Evolutionary conservation across 2,329 filamentous ascomycete genomes (phyloP).

Genomic region (Colletotrichum lupini): DNA sequence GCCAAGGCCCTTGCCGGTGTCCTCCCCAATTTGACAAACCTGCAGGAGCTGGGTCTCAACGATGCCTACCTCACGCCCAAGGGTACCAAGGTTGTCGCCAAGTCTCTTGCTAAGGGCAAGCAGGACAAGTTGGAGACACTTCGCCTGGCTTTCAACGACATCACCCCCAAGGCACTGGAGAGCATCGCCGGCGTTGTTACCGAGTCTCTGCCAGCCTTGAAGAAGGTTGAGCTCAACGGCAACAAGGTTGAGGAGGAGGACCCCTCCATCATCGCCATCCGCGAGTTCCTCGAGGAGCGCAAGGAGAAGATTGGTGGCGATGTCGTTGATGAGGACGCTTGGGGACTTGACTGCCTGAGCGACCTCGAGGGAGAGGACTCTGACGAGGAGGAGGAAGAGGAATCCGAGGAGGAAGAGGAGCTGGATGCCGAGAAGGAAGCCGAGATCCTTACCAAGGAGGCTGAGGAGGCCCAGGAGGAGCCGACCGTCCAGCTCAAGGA

Average conservation of each 20-base stretch:
- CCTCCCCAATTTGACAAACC: constrained; percentile 76
- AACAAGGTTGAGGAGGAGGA: constrained; percentile 96
- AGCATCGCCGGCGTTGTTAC: constrained; percentile 76
- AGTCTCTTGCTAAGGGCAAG: constrained; percentile 77
- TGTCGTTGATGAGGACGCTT: constrained; percentile 78
- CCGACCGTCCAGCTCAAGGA: constrained; percentile 78
- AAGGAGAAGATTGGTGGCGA: constrained; percentile 79
- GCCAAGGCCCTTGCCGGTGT: constrained; percentile 82
- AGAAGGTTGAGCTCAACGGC: constrained; percentile 92
- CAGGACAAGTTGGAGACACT: constrained; percentile 85
- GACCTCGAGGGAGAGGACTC: constrained; percentile 86
- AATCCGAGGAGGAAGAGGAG: constrained; percentile 72
- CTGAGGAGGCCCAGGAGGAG: constrained; percentile 78
- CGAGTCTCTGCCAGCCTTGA: constrained; percentile 77
- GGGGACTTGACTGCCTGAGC: constrained; percentile 87
- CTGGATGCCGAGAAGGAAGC: constrained; percentile 71
- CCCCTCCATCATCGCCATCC: constrained; percentile 73
- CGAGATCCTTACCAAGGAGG: constrained; percentile 76
- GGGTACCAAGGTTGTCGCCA: constrained; percentile 79
- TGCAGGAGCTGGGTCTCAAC: constrained; percentile 87
- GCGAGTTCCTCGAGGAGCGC: constrained; percentile 78
- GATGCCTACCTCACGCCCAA: constrained; percentile 87
- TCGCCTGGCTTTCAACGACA: constrained; percentile 93
- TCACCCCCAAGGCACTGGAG: constrained; percentile 80
- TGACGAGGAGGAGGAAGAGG: constrained; percentile 74